These are phyloP conservation scores for Podospora anserina DNA, from an alignment of 495 filamentous ascomycete species.

Conservation along the genomic window DNA sequence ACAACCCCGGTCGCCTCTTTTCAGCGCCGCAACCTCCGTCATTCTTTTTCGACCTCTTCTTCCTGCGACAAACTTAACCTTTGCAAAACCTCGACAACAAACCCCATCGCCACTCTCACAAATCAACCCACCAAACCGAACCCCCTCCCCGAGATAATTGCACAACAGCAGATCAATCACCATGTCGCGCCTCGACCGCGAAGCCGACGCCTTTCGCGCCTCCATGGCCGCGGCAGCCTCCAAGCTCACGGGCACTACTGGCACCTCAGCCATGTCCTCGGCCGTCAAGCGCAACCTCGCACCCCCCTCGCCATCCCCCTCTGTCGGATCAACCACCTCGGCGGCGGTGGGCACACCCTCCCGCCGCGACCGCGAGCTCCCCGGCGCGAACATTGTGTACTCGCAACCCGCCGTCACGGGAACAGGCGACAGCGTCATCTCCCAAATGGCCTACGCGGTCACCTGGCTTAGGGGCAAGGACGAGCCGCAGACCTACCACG, in stretches of 20 bases:
- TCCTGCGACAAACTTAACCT: background rate
- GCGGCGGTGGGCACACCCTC: constrained; percentile 40
- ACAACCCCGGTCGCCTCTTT: background rate
- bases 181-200: constrained; percentile 53
- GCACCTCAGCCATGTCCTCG: constrained; percentile 20
- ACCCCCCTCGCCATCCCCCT: constrained; percentile 38
- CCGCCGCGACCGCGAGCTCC: constrained; percentile 51
- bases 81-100: constrained; percentile 1
- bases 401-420: constrained; percentile 77
- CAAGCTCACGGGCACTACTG: constrained; percentile 39
- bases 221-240: constrained; percentile 46
- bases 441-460: constrained; percentile 78
- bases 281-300: constrained; percentile 40
- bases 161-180: constrained; percentile 9
- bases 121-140: constrained; percentile 1
- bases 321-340: constrained; percentile 48
- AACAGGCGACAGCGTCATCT: constrained; percentile 74
- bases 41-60: constrained; percentile 4
- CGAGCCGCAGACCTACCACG: constrained; percentile 62
- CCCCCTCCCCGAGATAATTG: background rate
- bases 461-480: constrained; percentile 78
- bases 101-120: background rate
- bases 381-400: constrained; percentile 51
- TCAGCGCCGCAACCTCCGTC: background rate
- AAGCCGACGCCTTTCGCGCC: constrained; percentile 47